Percentiles rank a stretch among this genome's conserved stretches.
Conservation (phyloP, 192 early-diverging fungal species). For the Entophlyctis helioformis region DNA sequence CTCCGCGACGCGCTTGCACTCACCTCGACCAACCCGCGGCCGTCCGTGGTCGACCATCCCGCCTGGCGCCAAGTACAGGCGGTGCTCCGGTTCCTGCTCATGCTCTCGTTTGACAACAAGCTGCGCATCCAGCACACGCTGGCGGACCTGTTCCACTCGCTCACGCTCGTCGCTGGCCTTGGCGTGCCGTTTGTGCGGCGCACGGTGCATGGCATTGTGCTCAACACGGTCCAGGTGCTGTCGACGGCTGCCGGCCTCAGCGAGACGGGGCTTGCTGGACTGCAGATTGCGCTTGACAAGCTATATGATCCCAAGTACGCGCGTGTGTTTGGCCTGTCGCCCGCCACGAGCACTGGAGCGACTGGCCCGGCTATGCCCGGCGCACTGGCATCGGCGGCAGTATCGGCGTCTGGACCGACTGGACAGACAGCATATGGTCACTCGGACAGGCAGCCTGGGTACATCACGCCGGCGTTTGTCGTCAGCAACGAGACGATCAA, state of each 20-base stretch:
- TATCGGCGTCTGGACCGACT: neutral
- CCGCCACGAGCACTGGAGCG: no score
- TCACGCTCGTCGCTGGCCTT: slow-evolving; percentile 71
- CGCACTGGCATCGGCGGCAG: neutral
- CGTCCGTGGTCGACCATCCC: slow-evolving; percentile 65
- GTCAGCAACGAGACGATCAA: slow-evolving; percentile 5
- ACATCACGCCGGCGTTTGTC: slow-evolving; percentile 2
- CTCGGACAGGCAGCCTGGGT: no score
- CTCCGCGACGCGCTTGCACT: slow-evolving; percentile 71
- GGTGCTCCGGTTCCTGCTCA: slow-evolving; percentile 74
- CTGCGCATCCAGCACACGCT: slow-evolving; percentile 63
- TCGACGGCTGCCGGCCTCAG: slow-evolving; percentile 48
- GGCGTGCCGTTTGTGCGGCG: slow-evolving; percentile 75
- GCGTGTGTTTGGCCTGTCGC: no score
- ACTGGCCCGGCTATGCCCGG: slow-evolving; percentile 57
- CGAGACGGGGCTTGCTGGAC: slow-evolving; percentile 37
- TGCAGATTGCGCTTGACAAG: slow-evolving; percentile 55
- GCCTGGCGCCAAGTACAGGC: slow-evolving; percentile 90
- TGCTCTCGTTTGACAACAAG: slow-evolving; percentile 79
- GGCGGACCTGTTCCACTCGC: slow-evolving; percentile 77
- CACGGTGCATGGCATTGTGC: slow-evolving; percentile 86
- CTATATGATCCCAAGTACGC: slow-evolving; percentile 74
- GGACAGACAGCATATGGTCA: slow-evolving; percentile 6
- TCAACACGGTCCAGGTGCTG: slow-evolving; percentile 82
- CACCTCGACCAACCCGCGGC: slow-evolving; percentile 61